phyloP scores from a whole-genome alignment of 192 early-diverging fungal genomes.

The Coemansia sp. region DNA sequence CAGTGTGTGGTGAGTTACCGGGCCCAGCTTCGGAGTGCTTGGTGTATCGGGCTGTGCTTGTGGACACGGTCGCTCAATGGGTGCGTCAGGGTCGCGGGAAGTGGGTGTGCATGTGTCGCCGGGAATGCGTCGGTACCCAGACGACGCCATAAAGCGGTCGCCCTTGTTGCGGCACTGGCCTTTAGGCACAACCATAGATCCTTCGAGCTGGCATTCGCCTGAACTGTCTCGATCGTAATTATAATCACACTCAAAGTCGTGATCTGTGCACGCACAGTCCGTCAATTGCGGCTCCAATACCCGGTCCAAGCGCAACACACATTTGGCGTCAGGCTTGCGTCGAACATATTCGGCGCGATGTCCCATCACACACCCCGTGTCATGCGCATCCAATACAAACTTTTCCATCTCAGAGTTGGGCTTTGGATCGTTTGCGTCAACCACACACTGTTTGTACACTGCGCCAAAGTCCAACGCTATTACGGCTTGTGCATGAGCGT shows the following conservation, averaged over 20 bases:
- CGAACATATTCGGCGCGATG: slow-evolving; percentile 67
- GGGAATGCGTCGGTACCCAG: slow-evolving; percentile 81
- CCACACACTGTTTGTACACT: slow-evolving; percentile 61
- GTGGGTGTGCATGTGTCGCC: slow-evolving; percentile 70
- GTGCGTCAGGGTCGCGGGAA: slow-evolving; percentile 55
- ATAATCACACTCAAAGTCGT: slow-evolving; percentile 95
- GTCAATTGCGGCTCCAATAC: slow-evolving; percentile 57
- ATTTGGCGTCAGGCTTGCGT: slow-evolving; percentile 71
- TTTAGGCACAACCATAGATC: slow-evolving; percentile 56
- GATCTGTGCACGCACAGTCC: slow-evolving; percentile 71
- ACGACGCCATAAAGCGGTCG: slow-evolving; percentile 66
- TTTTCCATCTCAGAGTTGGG: slow-evolving; percentile 30
- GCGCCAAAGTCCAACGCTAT: slow-evolving; percentile 72
- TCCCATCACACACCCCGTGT: slow-evolving; percentile 84
- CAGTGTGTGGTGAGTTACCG: slow-evolving; percentile 34
- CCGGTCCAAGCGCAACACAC: slow-evolving; percentile 68
- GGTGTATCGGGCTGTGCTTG: slow-evolving; percentile 29
- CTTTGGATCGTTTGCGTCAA: slow-evolving; percentile 57
- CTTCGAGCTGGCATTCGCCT: slow-evolving; percentile 61
- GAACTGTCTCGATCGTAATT: slow-evolving; percentile 61
- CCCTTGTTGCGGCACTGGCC: slow-evolving; percentile 62
- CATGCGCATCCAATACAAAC: slow-evolving; percentile 35
- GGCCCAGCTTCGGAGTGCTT: slow-evolving; percentile 1
- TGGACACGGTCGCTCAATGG: slow-evolving; percentile 56
- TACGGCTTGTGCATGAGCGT: slow-evolving; percentile 37